Base-by-base conservation (phyloP, 2,329 filamentous ascomycete species). In the Microsporum canis region DNA sequence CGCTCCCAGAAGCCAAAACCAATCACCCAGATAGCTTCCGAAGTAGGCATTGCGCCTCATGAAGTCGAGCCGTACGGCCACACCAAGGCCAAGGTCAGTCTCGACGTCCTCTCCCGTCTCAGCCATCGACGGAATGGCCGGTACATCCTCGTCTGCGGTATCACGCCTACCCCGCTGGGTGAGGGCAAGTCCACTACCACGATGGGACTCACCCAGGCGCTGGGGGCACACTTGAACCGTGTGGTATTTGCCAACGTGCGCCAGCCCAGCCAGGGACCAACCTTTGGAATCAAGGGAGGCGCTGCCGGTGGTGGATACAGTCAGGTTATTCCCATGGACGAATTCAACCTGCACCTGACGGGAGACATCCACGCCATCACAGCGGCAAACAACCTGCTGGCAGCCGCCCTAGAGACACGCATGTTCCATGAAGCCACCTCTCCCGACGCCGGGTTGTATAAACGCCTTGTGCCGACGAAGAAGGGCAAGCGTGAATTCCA, bases 261-360 rank as follows among this genome's bases (percentile, higher is more conserved):
- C 63, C 94, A 99, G 73, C 94, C 94, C 58, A 96, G 90, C 69
- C 94, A 97, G 78, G 94, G 94, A 3, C 94, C 94, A 61, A 99
- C 94, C 0, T 99, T 99, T 73, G 94, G 94, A 70, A 97, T 99
- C 82, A 99, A 99, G 81, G 94, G 94, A 65, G 94, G 94, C 70
- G 94, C 94, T 63, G 94, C 94, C 61, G 94, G 94, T 70, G 94
- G 94, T 74, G 94, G 94, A 43, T 99, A 97, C 83, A 96, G 90
- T 74, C 94, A 99, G 75, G 94, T 99, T 71, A 97, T 99, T 69
- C 94, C 94, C 62, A 99, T 99, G 94, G 94, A 99, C 69, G 94
- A 99, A 75, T 99, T 99, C 80, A 99, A 99, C 77, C 80, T 99
- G 71, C 94, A 99, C 75, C 78, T 99, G 70, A 99, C 94, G 60